These are phyloP conservation scores for Chloromonas sp. DNA, from an alignment of 163 green algal species.

Conservation along the genomic window DNA sequence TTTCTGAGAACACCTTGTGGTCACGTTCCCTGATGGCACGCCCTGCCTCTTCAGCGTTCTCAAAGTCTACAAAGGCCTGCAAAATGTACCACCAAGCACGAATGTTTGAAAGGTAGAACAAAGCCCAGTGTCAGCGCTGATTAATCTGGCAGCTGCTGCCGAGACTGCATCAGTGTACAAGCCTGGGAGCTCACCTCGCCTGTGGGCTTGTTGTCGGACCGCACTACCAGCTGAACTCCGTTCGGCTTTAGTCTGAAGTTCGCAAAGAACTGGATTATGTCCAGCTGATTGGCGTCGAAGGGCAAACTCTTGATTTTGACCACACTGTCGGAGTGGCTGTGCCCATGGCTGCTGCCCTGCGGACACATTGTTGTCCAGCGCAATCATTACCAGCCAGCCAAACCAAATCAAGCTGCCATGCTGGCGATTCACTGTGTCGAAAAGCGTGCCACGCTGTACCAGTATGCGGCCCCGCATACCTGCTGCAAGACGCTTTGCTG, in stretches of 20 bases:
- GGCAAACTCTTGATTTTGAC: slow-evolving; percentile 59
- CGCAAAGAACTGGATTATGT: slow-evolving; percentile 60
- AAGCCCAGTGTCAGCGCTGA: neutral
- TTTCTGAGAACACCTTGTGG: slow-evolving; percentile 56
- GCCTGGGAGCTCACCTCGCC: slow-evolving; percentile 38
- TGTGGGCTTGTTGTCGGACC: slow-evolving; percentile 56
- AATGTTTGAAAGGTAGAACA: neutral
- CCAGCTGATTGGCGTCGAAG: slow-evolving; percentile 53
- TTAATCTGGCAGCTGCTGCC: neutral
- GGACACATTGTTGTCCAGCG: neutral
- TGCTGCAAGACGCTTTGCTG: neutral
- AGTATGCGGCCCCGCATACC: neutral
- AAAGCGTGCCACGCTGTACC: neutral
- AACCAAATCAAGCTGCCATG: neutral
- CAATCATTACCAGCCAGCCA: neutral
- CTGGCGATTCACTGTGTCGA: neutral
- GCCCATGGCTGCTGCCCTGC: slow-evolving; percentile 17
- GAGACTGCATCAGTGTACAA: neutral
- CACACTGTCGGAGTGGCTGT: slow-evolving; percentile 48
- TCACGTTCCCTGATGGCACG: slow-evolving; percentile 48
- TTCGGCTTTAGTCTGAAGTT: slow-evolving; percentile 52
- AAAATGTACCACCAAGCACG: neutral
- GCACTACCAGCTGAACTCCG: slow-evolving; percentile 57
- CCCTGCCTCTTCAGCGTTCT: slow-evolving; percentile 45
- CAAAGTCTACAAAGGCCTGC: slow-evolving; percentile 66